These are phyloP conservation scores for Capronia americana DNA, from an alignment of 2,329 filamentous ascomycete genomes.

Conservation along the genomic window DNA sequence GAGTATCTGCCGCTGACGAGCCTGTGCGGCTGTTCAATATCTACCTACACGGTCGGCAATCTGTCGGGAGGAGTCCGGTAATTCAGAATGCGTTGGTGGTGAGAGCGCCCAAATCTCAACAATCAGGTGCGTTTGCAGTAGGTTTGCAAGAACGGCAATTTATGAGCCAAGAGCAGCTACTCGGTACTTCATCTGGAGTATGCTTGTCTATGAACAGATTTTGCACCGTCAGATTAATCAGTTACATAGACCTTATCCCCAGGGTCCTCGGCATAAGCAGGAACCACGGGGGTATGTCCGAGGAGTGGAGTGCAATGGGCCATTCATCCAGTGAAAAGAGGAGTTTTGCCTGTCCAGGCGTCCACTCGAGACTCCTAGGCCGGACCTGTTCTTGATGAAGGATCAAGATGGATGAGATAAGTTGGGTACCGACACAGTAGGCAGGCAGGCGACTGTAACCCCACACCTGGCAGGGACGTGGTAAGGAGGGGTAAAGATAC, in stretches of 20 bases:
- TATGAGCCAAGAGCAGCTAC: neutral
- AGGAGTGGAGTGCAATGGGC: neutral
- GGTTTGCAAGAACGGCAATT: neutral
- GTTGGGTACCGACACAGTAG: neutral
- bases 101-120: neutral
- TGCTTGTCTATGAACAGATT: neutral
- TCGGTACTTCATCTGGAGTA: neutral
- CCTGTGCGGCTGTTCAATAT: neutral
- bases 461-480: neutral
- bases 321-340: neutral
- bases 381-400: neutral
- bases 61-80: neutral
- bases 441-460: neutral
- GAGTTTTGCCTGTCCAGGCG: neutral
- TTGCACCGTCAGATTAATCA: neutral
- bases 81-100: neutral
- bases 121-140: neutral
- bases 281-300: neutral
- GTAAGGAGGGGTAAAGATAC: neutral
- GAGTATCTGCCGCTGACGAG: neutral
- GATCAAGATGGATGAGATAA: neutral
- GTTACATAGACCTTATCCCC: neutral
- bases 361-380: neutral
- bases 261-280: neutral
- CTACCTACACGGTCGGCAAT: neutral